Conservation (phyloP, 2,329 filamentous ascomycete genomes). For the Fusarium sp. region DNA sequence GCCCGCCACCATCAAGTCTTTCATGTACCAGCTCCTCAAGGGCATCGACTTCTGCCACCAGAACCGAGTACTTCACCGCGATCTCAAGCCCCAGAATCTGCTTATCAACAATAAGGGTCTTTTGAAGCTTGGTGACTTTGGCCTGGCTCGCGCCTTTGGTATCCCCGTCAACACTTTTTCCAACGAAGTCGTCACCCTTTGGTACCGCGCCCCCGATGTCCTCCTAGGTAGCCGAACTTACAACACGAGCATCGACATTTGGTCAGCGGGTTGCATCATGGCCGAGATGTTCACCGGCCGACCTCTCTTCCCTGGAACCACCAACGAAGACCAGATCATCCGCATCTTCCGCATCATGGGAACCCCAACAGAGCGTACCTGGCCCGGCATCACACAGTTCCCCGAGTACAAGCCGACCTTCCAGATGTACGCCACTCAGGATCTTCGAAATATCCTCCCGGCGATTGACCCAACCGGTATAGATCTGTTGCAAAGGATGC, state of each 20-base stretch:
- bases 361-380: conserved; percentile 92
- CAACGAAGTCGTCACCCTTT: conserved; percentile 96
- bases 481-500: conserved; percentile 88
- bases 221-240: conserved; percentile 94
- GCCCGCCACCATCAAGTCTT: conserved; percentile 92
- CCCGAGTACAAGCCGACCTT: conserved; percentile 98
- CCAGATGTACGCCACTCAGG: conserved; percentile 93
- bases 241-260: conserved; percentile 99
- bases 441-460: conserved; percentile 85
- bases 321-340: conserved; percentile 96
- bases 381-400: conserved; percentile 94
- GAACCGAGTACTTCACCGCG: conserved; percentile 93
- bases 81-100: conserved; percentile 95
- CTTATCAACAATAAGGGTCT: conserved; percentile 93
- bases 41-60: conserved; percentile 99
- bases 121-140: conserved; percentile 94
- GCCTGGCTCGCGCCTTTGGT: conserved; percentile 91
- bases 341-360: conserved; percentile 99
- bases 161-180: conserved; percentile 99
- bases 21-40: conserved; percentile 97
- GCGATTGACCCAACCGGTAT: conserved; percentile 90
- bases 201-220: conserved; percentile 97
- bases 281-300: conserved; percentile 98
- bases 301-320: conserved; percentile 95
- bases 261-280: conserved; percentile 99